Evolutionary conservation across 176 grass and related monocot genomes (phyloP), one percentile per base, ranked within the genome.

Genomic region (Rhynchospora breviuscula): DNA sequence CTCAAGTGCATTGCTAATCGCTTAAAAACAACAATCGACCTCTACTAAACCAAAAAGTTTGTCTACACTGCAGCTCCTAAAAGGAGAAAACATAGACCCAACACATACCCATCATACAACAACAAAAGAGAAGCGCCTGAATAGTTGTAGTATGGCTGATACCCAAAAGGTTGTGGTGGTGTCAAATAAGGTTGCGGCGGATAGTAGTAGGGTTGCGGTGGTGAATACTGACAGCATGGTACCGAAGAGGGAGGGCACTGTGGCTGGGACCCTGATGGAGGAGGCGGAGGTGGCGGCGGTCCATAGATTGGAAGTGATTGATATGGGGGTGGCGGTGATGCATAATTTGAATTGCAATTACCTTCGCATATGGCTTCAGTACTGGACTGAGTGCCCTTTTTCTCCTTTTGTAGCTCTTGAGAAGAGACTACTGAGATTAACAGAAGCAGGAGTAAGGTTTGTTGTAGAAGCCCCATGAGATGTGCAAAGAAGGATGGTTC

Each of bases 111-210:
- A 56, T 31, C 49, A 33, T 54, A 29, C 4, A 77, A 9, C 44
- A 33, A 6, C 0, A 7, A 56, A 54, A 6, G 49, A 29, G 22
- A 33, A 6, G 23, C 6, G 22, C 72, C 49, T 1, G 72, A 77
- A 53, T 77, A 31, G 21, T 77, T 77, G 49, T 77, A 56, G 49
- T 54, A 77, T 22, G 72, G 72, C 72, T 77, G 72, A 18, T 77
- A 77, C 1, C 43, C 67, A 17, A 10, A 46, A 19, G 23, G 72
- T 52, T 54, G 72, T 0, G 47, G 72, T 3, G 68, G 68, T 11
- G 43, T 47, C 14, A 68, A 18, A 68, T 67, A 67, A 40, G 65
- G 25, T 43, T 68, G 65, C 6, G 31, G 65, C 22, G 68, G 68
- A 72, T 72, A 72, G 68, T 72, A 72, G 72, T 54, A 56, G 6